These are phyloP conservation scores for Diaporthe velutina DNA, from an alignment of 2,329 filamentous ascomycete species.

Conservation along the genomic window DNA sequence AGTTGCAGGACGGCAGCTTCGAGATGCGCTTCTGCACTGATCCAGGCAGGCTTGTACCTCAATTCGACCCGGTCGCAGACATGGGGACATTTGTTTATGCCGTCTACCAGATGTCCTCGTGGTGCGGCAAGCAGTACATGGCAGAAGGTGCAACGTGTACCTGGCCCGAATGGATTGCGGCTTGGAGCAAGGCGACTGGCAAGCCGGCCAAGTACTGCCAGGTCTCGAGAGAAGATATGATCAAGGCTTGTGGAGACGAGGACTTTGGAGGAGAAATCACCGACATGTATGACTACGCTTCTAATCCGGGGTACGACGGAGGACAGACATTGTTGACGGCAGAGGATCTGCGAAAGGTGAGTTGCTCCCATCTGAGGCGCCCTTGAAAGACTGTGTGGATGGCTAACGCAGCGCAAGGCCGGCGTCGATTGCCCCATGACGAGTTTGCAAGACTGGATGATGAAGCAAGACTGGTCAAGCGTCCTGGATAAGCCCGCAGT, in stretches of 20 bases:
- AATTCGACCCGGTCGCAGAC: slow-evolving; percentile 61
- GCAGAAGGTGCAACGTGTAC: slow-evolving; percentile 59
- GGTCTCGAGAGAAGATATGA: slow-evolving; percentile 55
- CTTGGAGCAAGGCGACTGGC: slow-evolving; percentile 55
- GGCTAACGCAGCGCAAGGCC: slow-evolving; percentile 46
- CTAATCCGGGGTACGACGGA: slow-evolving; percentile 63
- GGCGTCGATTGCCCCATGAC: slow-evolving; percentile 61
- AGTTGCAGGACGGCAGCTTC: slow-evolving; percentile 56
- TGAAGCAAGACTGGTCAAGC: slow-evolving; percentile 51
- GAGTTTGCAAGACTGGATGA: slow-evolving; percentile 52
- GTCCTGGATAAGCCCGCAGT: not conserved
- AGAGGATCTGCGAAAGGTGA: slow-evolving; percentile 58
- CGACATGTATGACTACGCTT: slow-evolving; percentile 61
- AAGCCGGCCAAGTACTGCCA: slow-evolving; percentile 54
- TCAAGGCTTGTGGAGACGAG: slow-evolving; percentile 51
- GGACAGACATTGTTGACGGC: slow-evolving; percentile 57
- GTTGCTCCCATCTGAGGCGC: slow-evolving; percentile 20
- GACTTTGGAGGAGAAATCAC: slow-evolving; percentile 59
- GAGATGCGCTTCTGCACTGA: slow-evolving; percentile 62
- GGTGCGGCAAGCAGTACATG: slow-evolving; percentile 59
- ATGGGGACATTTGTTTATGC: slow-evolving; percentile 62
- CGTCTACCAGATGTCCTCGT: slow-evolving; percentile 61
- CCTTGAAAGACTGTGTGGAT: not conserved
- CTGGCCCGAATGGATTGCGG: slow-evolving; percentile 59
- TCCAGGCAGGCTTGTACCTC: slow-evolving; percentile 55